Base-by-base conservation (phyloP, 129 eudicot genomes). In the Scalesia atractyloides region DNA sequence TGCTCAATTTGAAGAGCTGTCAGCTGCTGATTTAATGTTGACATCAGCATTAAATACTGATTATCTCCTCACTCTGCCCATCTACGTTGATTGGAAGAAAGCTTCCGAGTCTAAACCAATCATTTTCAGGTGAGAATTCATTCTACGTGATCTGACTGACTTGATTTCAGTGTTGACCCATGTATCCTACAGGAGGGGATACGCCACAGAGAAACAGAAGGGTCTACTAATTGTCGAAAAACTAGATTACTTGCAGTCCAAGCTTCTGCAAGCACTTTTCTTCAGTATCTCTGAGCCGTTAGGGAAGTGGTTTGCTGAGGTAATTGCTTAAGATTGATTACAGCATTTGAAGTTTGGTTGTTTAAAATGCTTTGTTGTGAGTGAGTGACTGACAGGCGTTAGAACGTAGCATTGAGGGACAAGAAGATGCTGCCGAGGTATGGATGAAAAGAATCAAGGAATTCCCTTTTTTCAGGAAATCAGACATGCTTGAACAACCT, bases 1-100 rank as follows among this genome's bases (percentile, higher is more conserved):
- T 78, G 97, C 99, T 17, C 91, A 84, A 68, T 95, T 95, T 83
- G 97, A 95, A 84, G 94, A 95, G 76, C 77, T 95, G 18, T 95
- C 97, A 7, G 96, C 87, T 68, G 84, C 94, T 57, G 97, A 95
- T 82, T 85, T 95, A 80, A 77, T 79, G 88, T 51, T 95, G 85
- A 86, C 99, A 54, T 90, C 99, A 46, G 91, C 97, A 18, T 75
- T 95, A 66, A 95, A 90, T 78, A 90, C 87, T 52, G 97, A 95
- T 79, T 95, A 90, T 83, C 89, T 95, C 48, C 99, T 95, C 52
- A 95, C 97, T 33, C 78, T 95, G 79, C 99, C 96, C 15, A 86
- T 95, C 64, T 86, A 88, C 53, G 91, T 95, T 50, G 97, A 95
- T 82, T 95, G 97, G 99, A 88, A 84, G 88, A 95, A 65, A 76